Evolutionary conservation across 371 early-diverging fungal genomes (phyloP).

Genomic region (Parasitella parasitica): DNA sequence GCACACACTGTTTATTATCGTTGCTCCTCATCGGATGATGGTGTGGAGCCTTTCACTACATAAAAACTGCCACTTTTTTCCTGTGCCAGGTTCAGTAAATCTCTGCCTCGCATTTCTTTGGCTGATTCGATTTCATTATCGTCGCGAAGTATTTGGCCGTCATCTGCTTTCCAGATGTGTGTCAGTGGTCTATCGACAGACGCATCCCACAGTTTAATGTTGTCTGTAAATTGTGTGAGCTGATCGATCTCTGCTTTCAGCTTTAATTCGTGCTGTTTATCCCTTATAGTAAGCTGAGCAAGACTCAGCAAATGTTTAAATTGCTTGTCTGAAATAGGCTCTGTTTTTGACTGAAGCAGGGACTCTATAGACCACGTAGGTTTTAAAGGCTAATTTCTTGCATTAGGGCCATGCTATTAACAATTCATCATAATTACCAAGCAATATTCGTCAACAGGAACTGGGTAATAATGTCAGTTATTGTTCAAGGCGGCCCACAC

Average conservation of each 20-base stretch:
- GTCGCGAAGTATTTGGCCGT: slow-evolving; percentile 18
- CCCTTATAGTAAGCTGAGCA: slow-evolving; percentile 28
- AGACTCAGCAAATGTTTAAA: slow-evolving; percentile 33
- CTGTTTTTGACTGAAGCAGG: slow-evolving; percentile 13
- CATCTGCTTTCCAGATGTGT: slow-evolving; percentile 35
- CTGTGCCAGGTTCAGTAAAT: slow-evolving; percentile 25
- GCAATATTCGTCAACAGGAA: slow-evolving; percentile 12
- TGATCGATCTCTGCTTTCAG: slow-evolving; percentile 35
- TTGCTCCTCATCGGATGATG: slow-evolving; percentile 4
- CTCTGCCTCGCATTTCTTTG: slow-evolving; percentile 19
- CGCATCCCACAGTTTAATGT: slow-evolving; percentile 21
- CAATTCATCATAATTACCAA: slow-evolving; percentile 1
- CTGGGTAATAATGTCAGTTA: background rate
- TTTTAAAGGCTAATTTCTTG: slow-evolving; percentile 21
- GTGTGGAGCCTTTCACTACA: slow-evolving; percentile 22
- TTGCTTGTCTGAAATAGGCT: slow-evolving; percentile 32
- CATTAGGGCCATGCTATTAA: background rate
- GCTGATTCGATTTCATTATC: slow-evolving; percentile 8
- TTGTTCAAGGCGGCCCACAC: no score
- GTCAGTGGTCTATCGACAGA: slow-evolving; percentile 26
- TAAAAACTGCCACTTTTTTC: slow-evolving; percentile 39
- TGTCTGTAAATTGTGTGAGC: slow-evolving; percentile 32
- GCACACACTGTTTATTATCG: no score
- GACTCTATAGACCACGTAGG: slow-evolving; percentile 37
- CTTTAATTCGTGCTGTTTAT: slow-evolving; percentile 4